Evolutionary conservation across 768 basidiomycete species (phyloP).

Genomic region (Auriscalpium microsporum): DNA sequence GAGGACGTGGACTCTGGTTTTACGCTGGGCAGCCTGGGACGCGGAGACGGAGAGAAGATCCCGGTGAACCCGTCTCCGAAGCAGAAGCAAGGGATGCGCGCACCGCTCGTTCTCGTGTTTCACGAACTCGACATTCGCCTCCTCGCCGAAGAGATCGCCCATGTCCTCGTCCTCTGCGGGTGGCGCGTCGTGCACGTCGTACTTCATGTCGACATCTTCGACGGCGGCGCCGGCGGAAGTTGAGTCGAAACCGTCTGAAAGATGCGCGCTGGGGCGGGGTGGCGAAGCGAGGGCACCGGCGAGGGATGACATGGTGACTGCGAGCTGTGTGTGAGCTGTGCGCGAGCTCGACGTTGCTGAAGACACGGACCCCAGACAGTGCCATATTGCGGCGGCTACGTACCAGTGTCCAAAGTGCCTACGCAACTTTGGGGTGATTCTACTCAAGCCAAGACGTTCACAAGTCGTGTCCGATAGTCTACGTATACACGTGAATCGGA

Average conservation of each 20-base stretch:
- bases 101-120: conserved; percentile 42
- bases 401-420: background rate
- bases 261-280: background rate
- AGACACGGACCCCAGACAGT: background rate
- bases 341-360: background rate
- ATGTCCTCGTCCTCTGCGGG: conserved; percentile 31
- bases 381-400: background rate
- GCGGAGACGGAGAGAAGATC: too few relatives aligned
- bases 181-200: conserved; percentile 4
- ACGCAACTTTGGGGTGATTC: too few relatives aligned
- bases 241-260: background rate
- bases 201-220: conserved; percentile 5
- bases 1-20: conserved; percentile 14
- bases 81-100: background rate
- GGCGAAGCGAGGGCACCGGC: conserved; percentile 2
- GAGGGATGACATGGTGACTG: conserved; percentile 1
- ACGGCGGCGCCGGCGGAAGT: background rate
- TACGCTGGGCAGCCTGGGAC: conserved; percentile 5
- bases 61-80: background rate
- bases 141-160: conserved; percentile 77
- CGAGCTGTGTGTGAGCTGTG: background rate
- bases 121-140: conserved; percentile 40
- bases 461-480: too few relatives aligned
- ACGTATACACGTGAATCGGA: too few relatives aligned
- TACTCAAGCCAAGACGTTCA: too few relatives aligned